A percentile compares a stretch with the other conserved stretches of the same genome.
These are phyloP conservation scores for Spatholobus suberectus DNA, from an alignment of 306 rosid genomes.

Conservation along the genomic window DNA sequence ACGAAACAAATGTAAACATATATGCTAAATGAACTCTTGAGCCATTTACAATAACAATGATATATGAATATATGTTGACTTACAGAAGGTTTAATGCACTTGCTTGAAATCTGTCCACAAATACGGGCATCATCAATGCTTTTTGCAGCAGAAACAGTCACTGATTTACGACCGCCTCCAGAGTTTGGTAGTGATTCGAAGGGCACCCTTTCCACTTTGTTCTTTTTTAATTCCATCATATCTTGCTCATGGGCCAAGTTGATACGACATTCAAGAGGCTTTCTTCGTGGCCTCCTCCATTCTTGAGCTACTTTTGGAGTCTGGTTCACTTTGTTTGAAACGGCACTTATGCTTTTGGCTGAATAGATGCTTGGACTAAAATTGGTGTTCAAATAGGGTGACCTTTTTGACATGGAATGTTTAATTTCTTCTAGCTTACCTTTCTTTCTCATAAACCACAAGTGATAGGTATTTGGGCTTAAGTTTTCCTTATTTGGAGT, in stretches of 20 bases:
- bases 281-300: constrained; percentile 45
- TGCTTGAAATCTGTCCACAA: constrained; percentile 40
- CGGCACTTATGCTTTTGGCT: constrained; percentile 43
- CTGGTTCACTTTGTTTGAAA: constrained; percentile 58
- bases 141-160: constrained; percentile 46
- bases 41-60: constrained; percentile 24
- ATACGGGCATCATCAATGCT: constrained; percentile 33
- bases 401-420: constrained; percentile 43
- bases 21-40: constrained; percentile 30
- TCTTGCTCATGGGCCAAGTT: constrained; percentile 47
- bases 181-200: constrained; percentile 58
- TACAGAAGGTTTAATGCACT: constrained; percentile 46
- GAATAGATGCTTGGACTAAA: constrained; percentile 40
- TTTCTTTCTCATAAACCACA: constrained; percentile 56
- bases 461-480: constrained; percentile 57
- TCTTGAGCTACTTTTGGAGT: constrained; percentile 50
- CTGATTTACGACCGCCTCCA: constrained; percentile 45
- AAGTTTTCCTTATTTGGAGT: constrained; percentile 77
- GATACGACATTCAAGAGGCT: constrained; percentile 38
- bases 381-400: constrained; percentile 43
- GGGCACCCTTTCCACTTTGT: constrained; percentile 57
- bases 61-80: constrained; percentile 17
- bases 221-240: constrained; percentile 36
- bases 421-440: constrained; percentile 50
- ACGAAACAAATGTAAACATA: constrained; percentile 32